A percentile compares a stretch with the other conserved stretches of the same genome.
phyloP scores from a whole-genome alignment of 2,329 filamentous ascomycete species.

The Aspergillus versicolor region DNA sequence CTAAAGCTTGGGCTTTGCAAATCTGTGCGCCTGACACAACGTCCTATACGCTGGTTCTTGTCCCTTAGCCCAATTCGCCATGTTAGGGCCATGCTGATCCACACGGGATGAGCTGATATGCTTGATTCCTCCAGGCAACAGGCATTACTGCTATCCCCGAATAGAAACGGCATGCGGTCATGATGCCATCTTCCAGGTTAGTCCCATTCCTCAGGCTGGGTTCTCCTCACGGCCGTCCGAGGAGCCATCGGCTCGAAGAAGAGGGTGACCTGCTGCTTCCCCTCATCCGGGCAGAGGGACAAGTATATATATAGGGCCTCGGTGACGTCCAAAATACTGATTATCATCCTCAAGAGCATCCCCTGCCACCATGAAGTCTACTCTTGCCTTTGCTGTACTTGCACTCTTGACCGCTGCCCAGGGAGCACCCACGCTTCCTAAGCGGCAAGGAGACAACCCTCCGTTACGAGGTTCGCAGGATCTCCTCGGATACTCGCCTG shows the following conservation, averaged over 20 bases:
- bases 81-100: neutral
- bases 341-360: neutral
- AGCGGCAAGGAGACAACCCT: constrained; percentile 18
- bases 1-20: constrained; percentile 3
- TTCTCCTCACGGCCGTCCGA: neutral
- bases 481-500: constrained; percentile 42
- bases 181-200: neutral
- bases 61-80: neutral
- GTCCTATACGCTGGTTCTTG: neutral
- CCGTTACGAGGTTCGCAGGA: constrained; percentile 28
- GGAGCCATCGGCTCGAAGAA: neutral
- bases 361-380: constrained; percentile 14
- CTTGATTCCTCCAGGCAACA: neutral
- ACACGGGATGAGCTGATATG: neutral
- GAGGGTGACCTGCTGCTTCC: neutral
- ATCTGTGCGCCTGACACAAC: neutral
- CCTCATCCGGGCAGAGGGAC: neutral
- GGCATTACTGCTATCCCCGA: neutral
- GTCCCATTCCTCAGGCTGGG: too few species aligned
- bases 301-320: neutral
- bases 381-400: constrained; percentile 5
- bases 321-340: neutral
- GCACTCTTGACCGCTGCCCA: constrained; percentile 5
- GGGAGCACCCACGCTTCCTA: constrained; percentile 13
- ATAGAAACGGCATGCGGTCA: neutral